phyloP scores from a whole-genome alignment of 2,329 filamentous ascomycete species.

The Calonectria pseudoturangicola region DNA sequence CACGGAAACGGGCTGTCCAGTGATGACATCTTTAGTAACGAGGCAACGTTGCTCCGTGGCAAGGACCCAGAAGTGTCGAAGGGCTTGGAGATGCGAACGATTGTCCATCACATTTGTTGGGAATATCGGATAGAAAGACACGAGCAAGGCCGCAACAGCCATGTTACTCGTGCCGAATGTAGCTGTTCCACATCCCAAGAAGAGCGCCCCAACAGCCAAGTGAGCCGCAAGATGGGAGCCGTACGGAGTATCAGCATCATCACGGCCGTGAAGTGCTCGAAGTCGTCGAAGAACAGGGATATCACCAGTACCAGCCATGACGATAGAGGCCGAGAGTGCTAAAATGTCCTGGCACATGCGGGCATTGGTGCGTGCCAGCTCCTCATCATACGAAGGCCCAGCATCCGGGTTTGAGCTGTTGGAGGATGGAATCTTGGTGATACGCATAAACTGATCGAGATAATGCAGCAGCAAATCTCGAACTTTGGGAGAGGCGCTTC shows the following conservation, averaged over 20 bases:
- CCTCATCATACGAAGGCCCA: conserved; percentile 82
- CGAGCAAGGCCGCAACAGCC: conserved; percentile 88
- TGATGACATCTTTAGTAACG: conserved; percentile 90
- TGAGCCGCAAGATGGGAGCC: conserved; percentile 96
- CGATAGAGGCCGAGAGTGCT: conserved; percentile 86
- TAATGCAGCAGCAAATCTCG: conserved; percentile 90
- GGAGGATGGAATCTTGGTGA: conserved; percentile 75
- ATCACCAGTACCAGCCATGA: conserved; percentile 98
- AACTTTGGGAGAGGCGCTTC: conserved; percentile 81
- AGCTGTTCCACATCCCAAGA: conserved; percentile 93
- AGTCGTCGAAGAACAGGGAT: conserved; percentile 88
- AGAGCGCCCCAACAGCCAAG: conserved; percentile 91
- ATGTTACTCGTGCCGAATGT: conserved; percentile 93
- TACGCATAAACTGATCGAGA: conserved; percentile 89
- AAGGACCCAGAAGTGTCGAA: conserved; percentile 97
- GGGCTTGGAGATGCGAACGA: conserved; percentile 94
- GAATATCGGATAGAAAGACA: conserved; percentile 96
- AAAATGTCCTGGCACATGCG: conserved; percentile 94
- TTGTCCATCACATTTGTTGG: conserved; percentile 94
- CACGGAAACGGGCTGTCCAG: conserved; percentile 84
- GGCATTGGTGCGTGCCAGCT: conserved; percentile 87
- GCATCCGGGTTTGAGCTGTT: conserved; percentile 55
- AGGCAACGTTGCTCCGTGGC: conserved; percentile 93
- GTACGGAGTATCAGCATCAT: conserved; percentile 89
- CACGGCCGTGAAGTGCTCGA: conserved; percentile 89